These are phyloP conservation scores for Sclerospora graminicola DNA, from an alignment of 352 stramenopile genomes.

Conservation along the genomic window DNA sequence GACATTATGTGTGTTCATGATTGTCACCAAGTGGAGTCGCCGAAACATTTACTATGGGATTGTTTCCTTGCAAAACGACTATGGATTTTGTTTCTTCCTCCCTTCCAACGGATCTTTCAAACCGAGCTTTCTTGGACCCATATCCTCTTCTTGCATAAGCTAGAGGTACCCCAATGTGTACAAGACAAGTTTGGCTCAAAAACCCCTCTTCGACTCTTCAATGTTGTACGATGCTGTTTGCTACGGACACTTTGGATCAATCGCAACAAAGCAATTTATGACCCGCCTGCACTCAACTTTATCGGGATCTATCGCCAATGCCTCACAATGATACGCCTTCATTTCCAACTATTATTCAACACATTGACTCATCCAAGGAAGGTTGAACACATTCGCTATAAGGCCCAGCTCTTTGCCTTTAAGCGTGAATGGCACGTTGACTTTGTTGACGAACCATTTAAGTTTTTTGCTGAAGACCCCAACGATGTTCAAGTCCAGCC, in stretches of 20 bases:
- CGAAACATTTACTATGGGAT: constrained; percentile 1
- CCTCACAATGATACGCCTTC: background rate
- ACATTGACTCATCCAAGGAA: background rate
- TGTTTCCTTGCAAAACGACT: background rate
- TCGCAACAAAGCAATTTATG: constrained; percentile 5
- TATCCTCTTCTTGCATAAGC: background rate
- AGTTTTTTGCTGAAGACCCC: background rate
- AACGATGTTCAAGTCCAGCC: too few species aligned
- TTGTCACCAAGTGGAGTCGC: background rate
- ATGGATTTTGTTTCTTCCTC: background rate
- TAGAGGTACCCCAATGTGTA: background rate
- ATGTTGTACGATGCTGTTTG: constrained; percentile 1
- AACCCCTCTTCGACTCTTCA: background rate
- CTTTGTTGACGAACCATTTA: background rate
- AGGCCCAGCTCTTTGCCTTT: background rate
- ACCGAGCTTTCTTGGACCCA: background rate
- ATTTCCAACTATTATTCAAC: constrained; percentile 2
- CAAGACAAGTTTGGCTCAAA: background rate
- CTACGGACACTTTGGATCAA: constrained; percentile 1
- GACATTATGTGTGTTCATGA: constrained; percentile 1
- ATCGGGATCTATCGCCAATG: too few species aligned
- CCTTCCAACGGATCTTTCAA: background rate
- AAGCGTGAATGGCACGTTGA: background rate
- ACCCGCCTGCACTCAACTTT: background rate
- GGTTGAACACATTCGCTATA: background rate